Percentiles rank a stretch among this genome's conserved stretches.
Conservation (phyloP, 805 yeast species). For the Starmerella lactis-condensi region DNA sequence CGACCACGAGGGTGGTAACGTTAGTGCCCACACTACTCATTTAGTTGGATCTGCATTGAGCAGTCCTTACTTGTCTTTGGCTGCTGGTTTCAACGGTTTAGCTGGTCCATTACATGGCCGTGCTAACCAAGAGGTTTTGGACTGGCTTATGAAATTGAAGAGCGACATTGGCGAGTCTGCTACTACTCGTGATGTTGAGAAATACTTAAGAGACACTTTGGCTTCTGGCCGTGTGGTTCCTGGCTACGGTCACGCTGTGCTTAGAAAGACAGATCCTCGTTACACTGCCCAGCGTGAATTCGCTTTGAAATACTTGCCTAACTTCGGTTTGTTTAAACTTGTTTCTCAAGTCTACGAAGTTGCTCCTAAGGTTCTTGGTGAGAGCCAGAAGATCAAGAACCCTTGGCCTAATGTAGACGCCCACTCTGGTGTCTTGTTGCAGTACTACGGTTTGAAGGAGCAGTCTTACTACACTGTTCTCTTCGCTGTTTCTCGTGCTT, state of each 20-base stretch:
- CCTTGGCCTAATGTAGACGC: conserved; percentile 90
- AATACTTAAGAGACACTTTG: conserved; percentile 60
- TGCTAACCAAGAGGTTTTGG: conserved; percentile 74
- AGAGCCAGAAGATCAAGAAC: conserved; percentile 81
- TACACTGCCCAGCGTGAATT: conserved; percentile 73
- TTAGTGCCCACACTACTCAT: conserved; percentile 73
- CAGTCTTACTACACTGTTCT: conserved; percentile 69
- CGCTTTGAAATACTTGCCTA: conserved; percentile 55
- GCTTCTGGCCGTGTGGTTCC: conserved; percentile 74
- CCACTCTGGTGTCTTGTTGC: conserved; percentile 68
- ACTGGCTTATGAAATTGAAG: conserved; percentile 56
- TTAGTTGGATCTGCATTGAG: conserved; percentile 69
- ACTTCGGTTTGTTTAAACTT: conserved; percentile 58
- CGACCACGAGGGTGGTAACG: conserved; percentile 84
- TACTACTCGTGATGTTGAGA: conserved; percentile 49
- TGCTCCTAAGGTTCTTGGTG: conserved; percentile 61
- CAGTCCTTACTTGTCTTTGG: conserved; percentile 56
- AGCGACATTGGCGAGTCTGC: conserved; percentile 49
- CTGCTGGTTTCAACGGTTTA: conserved; percentile 70
- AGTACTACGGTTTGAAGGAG: conserved; percentile 70
- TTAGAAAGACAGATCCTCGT: conserved; percentile 79
- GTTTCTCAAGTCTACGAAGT: conserved; percentile 63
- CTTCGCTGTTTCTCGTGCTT: conserved; percentile 74
- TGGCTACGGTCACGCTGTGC: conserved; percentile 77
- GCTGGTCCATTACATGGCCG: conserved; percentile 82